phyloP scores from a whole-genome alignment of 23 red algal genomes.

The Pyropia haitanensis region DNA sequence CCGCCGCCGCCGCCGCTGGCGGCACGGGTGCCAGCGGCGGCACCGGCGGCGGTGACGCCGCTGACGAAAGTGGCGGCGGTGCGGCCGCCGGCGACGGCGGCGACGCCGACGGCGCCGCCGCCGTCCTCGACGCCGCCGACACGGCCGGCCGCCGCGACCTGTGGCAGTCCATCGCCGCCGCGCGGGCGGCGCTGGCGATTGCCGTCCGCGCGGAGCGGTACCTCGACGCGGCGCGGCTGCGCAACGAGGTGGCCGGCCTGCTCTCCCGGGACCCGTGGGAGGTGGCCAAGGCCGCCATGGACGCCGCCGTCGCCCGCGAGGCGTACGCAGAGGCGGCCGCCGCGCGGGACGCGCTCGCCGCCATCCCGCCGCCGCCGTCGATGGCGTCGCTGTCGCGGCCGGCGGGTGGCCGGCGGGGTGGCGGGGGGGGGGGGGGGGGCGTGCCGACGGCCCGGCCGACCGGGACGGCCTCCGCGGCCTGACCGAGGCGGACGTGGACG shows the following conservation, averaged over 20 bases:
- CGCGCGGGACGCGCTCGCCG: conserved; percentile 8
- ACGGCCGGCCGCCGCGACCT: neutral
- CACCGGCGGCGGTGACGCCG: no score
- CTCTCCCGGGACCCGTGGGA: conserved; percentile 10
- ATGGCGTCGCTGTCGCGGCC: neutral
- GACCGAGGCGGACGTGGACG: conserved; percentile 7
- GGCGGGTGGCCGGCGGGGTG: neutral
- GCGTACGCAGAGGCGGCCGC: conserved; percentile 22
- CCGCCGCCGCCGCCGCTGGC: no score
- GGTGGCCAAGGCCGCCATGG: conserved; percentile 12
- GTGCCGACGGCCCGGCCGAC: neutral
- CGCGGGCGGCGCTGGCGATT: conserved; percentile 4
- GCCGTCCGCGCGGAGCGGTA: conserved; percentile 26
- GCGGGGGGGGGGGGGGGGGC: neutral
- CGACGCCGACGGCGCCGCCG: no score
- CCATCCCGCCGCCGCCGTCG: conserved; percentile 18
- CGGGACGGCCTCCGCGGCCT: neutral
- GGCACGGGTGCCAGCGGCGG: no score
- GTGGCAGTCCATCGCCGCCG: conserved; percentile 4
- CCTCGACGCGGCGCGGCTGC: conserved; percentile 16
- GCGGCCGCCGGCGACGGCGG: no score
- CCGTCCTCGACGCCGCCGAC: no score
- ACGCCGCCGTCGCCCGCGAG: conserved; percentile 12
- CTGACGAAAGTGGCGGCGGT: no score
- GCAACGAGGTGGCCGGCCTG: conserved; percentile 6